Base-by-base conservation (phyloP, 164 flowering plant genomes). In the Annona cherimola region DNA sequence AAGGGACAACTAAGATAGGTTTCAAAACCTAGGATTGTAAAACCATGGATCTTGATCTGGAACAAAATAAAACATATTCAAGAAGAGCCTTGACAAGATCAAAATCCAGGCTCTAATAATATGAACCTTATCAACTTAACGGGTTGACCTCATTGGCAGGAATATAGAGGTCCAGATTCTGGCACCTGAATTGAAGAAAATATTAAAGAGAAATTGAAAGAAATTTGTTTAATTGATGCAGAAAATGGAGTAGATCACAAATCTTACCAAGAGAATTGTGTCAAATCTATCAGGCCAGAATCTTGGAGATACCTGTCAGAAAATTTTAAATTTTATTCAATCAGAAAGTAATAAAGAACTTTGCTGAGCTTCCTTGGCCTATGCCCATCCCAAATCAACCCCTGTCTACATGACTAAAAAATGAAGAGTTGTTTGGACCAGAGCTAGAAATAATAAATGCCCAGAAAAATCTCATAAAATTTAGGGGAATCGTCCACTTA, bases 221-320 rank as follows among this genome's bases (percentile, higher is more conserved):
- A 9, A 63, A 16, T 61, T 20, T 8, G 2, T 12, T 61, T 61
- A 20, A 19, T 19, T 61, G 26, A 61, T 63, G 2, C 44, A 8
- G 16, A 63, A 39, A 63, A 63, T 41, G 67, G 57, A 8, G 8
- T 6, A 68, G 41, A 26, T 42, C 39, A 68, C 50, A 50, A 67
- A 5, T 65, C 79, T 83, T 86, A 95, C 99, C 97, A 92, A 67
- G 91, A 76, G 61, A 81, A 71, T 50, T 88, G 90, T 45, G 91
- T 90, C 87, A 88, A 70, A 73, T 92, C 96, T 83, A 79, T 81
- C 84, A 92, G 79, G 55, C 91, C 94, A 68, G 93, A 91, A 84
- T 95, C 99, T 68, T 85, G 94, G 73, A 95, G 92, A 72, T 91
- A 86, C 83, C 99, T 95, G 88, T 63, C 43, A 74, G 81, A 43